These are phyloP conservation scores for Sporothrix variecibatus DNA, from an alignment of 2,329 filamentous ascomycete species.

Conservation along the genomic window DNA sequence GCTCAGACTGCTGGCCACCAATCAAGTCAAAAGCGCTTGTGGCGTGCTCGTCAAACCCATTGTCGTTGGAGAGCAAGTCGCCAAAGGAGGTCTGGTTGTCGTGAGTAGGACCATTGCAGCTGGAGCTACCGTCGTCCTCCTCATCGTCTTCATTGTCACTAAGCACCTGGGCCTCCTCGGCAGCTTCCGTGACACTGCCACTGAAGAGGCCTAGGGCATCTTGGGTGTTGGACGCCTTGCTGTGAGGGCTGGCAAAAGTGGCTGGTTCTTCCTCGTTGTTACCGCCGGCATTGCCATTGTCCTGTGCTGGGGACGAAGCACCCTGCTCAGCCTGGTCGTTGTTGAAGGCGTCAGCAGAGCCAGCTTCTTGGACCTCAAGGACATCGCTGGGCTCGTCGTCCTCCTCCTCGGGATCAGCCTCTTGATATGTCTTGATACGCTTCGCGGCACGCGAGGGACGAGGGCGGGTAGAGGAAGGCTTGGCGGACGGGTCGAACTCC, in stretches of 20 bases:
- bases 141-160: not conserved
- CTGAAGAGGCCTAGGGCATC: not conserved
- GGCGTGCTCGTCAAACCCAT: not conserved
- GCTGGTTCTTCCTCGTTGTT: no score
- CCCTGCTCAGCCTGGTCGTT: not conserved
- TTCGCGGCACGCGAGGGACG: conserved; percentile 9
- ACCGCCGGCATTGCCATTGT: not conserved
- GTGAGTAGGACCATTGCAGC: no score
- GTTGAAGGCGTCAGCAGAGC: no score
- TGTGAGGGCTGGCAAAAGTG: not conserved
- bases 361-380: not conserved
- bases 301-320: not conserved
- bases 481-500: conserved; percentile 26
- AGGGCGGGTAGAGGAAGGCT: not conserved
- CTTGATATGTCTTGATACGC: conserved; percentile 3
- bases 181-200: not conserved
- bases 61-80: not conserved
- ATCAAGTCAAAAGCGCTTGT: not conserved
- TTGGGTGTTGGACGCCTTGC: not conserved
- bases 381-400: not conserved
- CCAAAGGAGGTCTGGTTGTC: not conserved
- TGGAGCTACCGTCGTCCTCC: not conserved
- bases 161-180: not conserved
- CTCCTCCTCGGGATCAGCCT: conserved; percentile 21
- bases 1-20: not conserved